Base-by-base conservation (phyloP, 345 rosid species). In the Garcia nutans region DNA sequence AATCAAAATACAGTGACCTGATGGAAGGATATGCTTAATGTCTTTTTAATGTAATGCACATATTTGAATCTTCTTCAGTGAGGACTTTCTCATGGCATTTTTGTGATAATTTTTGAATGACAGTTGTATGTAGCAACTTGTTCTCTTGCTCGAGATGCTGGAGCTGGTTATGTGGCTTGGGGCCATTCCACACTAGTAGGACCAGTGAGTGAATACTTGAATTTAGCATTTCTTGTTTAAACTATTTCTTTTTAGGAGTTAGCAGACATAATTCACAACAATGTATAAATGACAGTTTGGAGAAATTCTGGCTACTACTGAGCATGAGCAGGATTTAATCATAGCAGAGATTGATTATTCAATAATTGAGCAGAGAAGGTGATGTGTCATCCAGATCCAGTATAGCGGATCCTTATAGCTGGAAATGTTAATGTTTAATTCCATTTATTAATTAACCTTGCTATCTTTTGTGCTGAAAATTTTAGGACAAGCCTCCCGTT, bases 111-210 rank as follows among this genome's bases (percentile, higher is more conserved):
- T 56, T 33, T 58, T 66, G 58, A 74, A 77, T 84, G 79, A 41
- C 85, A 96, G 98, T 77, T 96, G 76, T 96, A 89, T 68, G 98
- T 96, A 8, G 98, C 96, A 58, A 96, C 99, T 44, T 96, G 97
- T 75, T 92, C 98, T 19, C 99, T 97, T 68, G 97, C 99, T 65
- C 84, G 97, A 81, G 96, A 90, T 81, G 81, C 79, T 47, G 87
- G 84, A 76, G 91, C 90, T 54, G 82, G 92, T 74, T 96, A 92
- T 79, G 88, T 92, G 68, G 95, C 98, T 55, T 96, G 99, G 99
- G 99, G 99, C 13, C 99, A 96, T 80, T 96, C 99, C 59, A 93
- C 97, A 65, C 92, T 93, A 54, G 86, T 93, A 23, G 99, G 93
- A 84, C 97, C 93, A 4, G 93, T 91, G 77, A 89, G 97, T 84